These are phyloP conservation scores for Cinnamomum chago DNA, from an alignment of 164 flowering plant genomes.

Conservation along the genomic window DNA sequence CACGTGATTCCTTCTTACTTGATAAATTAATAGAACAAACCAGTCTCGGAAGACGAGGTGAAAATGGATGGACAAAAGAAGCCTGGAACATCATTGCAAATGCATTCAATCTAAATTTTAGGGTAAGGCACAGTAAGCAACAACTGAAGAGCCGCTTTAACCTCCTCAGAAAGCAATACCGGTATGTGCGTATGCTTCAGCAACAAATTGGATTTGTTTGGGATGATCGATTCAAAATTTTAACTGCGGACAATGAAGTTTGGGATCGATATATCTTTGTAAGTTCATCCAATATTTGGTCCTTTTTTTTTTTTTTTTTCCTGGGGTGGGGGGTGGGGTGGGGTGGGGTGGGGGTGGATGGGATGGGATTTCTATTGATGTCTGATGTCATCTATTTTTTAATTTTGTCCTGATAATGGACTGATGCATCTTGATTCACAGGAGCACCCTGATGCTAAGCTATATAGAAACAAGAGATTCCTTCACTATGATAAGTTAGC, in stretches of 20 bases:
- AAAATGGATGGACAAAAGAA: background rate
- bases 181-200: background rate
- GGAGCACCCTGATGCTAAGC: slow-evolving; percentile 1
- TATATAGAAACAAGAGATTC: background rate
- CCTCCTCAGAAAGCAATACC: background rate
- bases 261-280: background rate
- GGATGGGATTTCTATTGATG: background rate
- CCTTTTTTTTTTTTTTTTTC: background rate
- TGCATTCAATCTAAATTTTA: background rate
- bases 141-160: background rate
- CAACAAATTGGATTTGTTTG: slow-evolving; percentile 1
- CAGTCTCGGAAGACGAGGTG: background rate
- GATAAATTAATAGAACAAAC: slow-evolving; percentile 1
- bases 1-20: background rate
- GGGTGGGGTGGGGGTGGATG: too few species aligned
- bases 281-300: background rate
- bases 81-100: background rate
- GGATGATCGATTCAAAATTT: background rate
- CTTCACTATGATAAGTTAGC: background rate
- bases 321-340: too few species aligned
- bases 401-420: background rate
- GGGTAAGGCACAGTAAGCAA: background rate
- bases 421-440: background rate
- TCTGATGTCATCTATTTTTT: background rate
- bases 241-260: background rate